A percentile compares a stretch with the other conserved stretches of the same genome.
phyloP scores from a whole-genome alignment of 2,329 filamentous ascomycete species.

The Venturia nashicola region DNA sequence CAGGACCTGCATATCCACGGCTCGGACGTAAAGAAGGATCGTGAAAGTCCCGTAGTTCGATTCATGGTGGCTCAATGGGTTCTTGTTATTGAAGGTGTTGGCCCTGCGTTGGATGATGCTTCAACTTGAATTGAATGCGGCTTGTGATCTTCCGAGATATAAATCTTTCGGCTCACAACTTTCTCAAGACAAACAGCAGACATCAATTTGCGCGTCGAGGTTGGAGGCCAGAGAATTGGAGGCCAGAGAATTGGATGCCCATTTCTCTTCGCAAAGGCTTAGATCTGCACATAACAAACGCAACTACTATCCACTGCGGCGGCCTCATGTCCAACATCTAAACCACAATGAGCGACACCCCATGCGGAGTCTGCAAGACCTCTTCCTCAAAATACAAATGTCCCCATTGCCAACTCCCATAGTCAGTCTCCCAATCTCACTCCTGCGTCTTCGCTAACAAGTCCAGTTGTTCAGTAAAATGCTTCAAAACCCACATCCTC shows the following conservation, averaged over 20 bases:
- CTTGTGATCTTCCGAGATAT: neutral
- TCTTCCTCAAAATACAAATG: conserved; percentile 38
- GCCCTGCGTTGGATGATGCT: neutral
- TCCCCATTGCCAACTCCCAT: conserved; percentile 33
- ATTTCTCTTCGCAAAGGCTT: too few species aligned
- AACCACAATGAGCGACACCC: neutral
- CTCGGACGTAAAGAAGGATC: conserved; percentile 13
- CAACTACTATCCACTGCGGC: neutral
- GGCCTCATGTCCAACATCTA: neutral
- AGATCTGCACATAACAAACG: neutral
- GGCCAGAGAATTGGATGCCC: too few species aligned
- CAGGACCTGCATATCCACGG: conserved; percentile 26
- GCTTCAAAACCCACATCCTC: conserved; percentile 25
- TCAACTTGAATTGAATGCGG: neutral
- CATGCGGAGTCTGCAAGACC: conserved; percentile 31
- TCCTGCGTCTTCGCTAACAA: neutral
- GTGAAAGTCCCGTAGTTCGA: conserved; percentile 5
- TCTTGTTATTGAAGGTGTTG: neutral
- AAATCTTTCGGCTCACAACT: neutral
- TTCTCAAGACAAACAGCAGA: neutral
- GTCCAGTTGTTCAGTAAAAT: conserved; percentile 24
- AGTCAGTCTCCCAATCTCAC: conserved; percentile 20
- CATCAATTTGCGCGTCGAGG: neutral
- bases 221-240: neutral
- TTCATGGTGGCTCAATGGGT: conserved; percentile 12